Evolutionary conservation across 257 asterid genomes (phyloP), one percentile per base, ranked within the genome.

Genomic region (Handroanthus guayacan): DNA sequence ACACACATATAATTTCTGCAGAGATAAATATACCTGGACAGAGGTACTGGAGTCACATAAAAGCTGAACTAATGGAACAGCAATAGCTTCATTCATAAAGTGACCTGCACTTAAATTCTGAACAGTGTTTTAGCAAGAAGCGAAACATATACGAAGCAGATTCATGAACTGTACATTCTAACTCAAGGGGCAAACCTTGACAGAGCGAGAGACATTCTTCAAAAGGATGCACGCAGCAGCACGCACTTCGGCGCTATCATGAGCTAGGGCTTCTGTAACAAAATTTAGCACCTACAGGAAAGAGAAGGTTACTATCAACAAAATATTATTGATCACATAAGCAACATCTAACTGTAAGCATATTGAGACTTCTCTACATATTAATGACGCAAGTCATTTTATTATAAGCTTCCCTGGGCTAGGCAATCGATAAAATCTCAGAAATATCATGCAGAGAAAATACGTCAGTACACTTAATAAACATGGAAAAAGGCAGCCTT

Each of bases 51-150:
- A 82, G 79, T 92, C 94, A 64, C 79, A 81, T 79, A 94, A 83
- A 85, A 90, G 97, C 83, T 85, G 89, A 72, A 92, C 86, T 89
- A 94, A 78, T 66, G 93, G 90, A 85, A 56, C 73, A 57, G 87
- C 78, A 50, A 91, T 76, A 43, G 80, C 61, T 71, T 89, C 94
- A n/a, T 82, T 84, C 90, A 89, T 85, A 80, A 92, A 94, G 44
- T 78, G 78, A 79, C 96, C 97, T 87, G 95, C 96, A 86, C 97
- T 90, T 80, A 89, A 83, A 87, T 78, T 90, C 99, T 94, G 92
- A 76, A 79, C 47, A 43, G 69, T 60, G 73, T 58, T 74, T 65
- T 75, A 90, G 91, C 78, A 47, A 75, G 62, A 58, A 58, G 52
- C 72, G 52, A 43, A 74, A 69, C 57, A 73, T 7, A 44, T 61